Evolutionary conservation across 179 eudicot genomes (phyloP), one percentile per base, ranked within the genome.

Genomic region (Beta corolliflora): DNA sequence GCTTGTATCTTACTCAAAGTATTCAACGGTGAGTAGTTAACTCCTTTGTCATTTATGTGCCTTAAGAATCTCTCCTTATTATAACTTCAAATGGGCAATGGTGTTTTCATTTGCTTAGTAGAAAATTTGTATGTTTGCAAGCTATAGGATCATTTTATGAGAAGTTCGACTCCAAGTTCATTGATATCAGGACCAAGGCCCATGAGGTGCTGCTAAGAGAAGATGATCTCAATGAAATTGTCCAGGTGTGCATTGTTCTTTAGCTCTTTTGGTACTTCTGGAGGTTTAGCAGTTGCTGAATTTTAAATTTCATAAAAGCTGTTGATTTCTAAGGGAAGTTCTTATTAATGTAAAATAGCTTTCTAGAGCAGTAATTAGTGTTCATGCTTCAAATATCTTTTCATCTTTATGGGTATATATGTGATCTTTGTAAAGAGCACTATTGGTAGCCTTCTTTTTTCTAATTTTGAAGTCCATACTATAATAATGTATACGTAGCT

Each of bases 201-300:
- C 99, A 98, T 89, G 99, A 94, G 81, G 97, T 94, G 80, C 85
- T 94, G 80, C 98, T 93, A 86, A 94, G 98, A 83, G 98, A 94
- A 82, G 98, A 94, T 77, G 98, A 94, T 83, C 89, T 94, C 70
- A 94, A 94, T 84, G 98, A 94, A 93, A 95, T 95, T 88, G 99
- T 95, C 78, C 99, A 95, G 92, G 98, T 94, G 85, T 78, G 85
- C 65, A 25, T 75, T 31, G n/a, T n/a, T 11, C 11, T 50, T 21
- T 25, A 18, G 25, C 13, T 16, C 6, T 54, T 25, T 53, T 44
- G 36, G 15, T 8, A 41, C n/a, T 65, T 56, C n/a, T 61, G 31
- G 5, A n/a, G 50, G 19, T 5, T 63, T 46, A 48, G 29, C n/a
- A 41, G 21, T n/a, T 67, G 45, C 60, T 68, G 75, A 68, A 67